phyloP scores from a whole-genome alignment of 768 basidiomycete genomes.

The Hortiboletus flavorubellus region DNA sequence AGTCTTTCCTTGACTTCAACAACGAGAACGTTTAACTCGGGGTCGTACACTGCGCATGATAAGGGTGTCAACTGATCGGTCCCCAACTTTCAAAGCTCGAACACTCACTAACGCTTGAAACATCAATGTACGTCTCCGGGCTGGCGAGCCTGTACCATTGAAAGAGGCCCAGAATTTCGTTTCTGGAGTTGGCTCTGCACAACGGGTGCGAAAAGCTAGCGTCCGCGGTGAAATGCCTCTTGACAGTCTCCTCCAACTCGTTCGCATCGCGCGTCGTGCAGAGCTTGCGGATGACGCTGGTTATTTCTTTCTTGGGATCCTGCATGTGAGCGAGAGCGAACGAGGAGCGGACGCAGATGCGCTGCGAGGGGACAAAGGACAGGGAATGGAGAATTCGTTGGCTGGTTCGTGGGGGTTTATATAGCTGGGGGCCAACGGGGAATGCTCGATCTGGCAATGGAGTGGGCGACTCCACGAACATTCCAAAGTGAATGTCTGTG shows the following conservation, averaged over 20 bases:
- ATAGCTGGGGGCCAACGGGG: slow-evolving; percentile 10
- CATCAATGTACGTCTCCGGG: slow-evolving; percentile 41
- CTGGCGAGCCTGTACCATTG: slow-evolving; percentile 70
- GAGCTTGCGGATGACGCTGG: slow-evolving; percentile 40
- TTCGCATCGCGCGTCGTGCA: slow-evolving; percentile 49
- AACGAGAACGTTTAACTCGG: slow-evolving; percentile 36
- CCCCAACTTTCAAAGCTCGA: background rate
- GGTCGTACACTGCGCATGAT: slow-evolving; percentile 45
- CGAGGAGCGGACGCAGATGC: background rate
- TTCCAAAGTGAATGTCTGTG: slow-evolving; percentile 5
- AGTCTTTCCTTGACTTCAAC: slow-evolving; percentile 48
- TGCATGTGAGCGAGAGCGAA: slow-evolving; percentile 41
- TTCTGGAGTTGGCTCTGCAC: slow-evolving; percentile 53
- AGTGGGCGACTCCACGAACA: background rate
- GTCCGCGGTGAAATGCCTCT: slow-evolving; percentile 50
- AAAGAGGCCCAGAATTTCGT: slow-evolving; percentile 49
- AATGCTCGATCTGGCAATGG: background rate
- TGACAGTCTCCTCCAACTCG: slow-evolving; percentile 44
- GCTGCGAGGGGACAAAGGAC: background rate
- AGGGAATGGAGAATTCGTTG: background rate
- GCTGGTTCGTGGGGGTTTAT: slow-evolving; percentile 6
- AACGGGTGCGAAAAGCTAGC: slow-evolving; percentile 60
- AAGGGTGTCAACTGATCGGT: background rate
- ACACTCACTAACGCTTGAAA: slow-evolving; percentile 44
- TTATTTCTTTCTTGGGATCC: slow-evolving; percentile 51